A percentile compares a stretch with the other conserved stretches of the same genome.
phyloP scores from a whole-genome alignment of 2,329 filamentous ascomycete species.

The Cytospora schulzeri region DNA sequence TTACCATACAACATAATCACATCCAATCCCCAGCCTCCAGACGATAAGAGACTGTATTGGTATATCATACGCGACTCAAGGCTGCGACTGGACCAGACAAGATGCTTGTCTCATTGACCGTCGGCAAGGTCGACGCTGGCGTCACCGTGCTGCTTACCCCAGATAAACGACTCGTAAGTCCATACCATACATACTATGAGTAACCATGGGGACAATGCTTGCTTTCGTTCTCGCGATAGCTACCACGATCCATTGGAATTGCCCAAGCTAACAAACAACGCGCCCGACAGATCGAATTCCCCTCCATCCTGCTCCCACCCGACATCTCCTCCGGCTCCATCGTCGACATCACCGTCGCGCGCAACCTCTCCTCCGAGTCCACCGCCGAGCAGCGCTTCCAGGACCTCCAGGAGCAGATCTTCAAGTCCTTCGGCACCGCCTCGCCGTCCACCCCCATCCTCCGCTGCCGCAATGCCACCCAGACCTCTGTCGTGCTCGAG shows the following conservation, averaged over 20 bases:
- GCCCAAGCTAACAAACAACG: conserved; percentile 27
- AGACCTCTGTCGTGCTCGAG: conserved; percentile 97
- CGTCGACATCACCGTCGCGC: conserved; percentile 93
- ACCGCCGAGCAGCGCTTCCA: conserved; percentile 76
- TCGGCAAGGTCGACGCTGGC: conserved; percentile 98
- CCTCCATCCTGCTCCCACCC: conserved; percentile 91
- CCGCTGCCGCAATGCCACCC: conserved; percentile 93
- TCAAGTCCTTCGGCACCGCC: conserved; percentile 78
- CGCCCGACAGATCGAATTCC: conserved; percentile 86
- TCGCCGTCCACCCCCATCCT: conserved; percentile 78
- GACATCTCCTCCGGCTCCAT: conserved; percentile 96
- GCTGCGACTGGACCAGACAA: conserved; percentile 34
- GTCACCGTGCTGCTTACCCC: conserved; percentile 95
- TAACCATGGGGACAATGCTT: too few relatives aligned
- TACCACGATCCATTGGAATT: neutral
- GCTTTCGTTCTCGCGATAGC: neutral
- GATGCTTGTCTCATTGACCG: conserved; percentile 96
- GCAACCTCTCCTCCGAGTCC: conserved; percentile 79
- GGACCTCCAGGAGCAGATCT: conserved; percentile 85
- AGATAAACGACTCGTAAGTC: conserved; percentile 88
- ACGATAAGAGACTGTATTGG: neutral
- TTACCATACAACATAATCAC: neutral
- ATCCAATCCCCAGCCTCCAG: neutral
- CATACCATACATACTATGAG: too few relatives aligned
- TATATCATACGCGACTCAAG: conserved; percentile 11